Evolutionary conservation across 257 asterid species (phyloP).

Genomic region (Scutellaria barbata): DNA sequence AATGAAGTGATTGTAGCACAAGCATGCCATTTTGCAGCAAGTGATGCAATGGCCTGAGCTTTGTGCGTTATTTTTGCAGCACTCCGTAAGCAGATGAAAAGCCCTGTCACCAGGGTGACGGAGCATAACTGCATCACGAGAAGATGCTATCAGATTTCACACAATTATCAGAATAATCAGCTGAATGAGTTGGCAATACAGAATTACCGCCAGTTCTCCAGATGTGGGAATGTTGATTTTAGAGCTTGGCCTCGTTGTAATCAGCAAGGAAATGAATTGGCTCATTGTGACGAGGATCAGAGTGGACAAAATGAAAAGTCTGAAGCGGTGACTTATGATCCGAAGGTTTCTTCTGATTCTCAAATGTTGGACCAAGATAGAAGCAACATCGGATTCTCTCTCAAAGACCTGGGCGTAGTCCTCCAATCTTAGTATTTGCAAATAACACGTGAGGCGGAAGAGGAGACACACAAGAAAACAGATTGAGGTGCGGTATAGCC

Average conservation of each 20-base stretch:
- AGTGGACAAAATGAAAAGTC: conserved; percentile 69
- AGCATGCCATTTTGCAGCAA: conserved; percentile 94
- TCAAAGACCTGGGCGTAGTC: conserved; percentile 81
- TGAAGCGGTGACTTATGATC: conserved; percentile 84
- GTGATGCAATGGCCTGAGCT: conserved; percentile 72
- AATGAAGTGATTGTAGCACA: conserved; percentile 73
- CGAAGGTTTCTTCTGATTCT: conserved; percentile 81
- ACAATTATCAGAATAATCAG: background rate
- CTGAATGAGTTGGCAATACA: conserved; percentile 19
- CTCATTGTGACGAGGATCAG: conserved; percentile 75
- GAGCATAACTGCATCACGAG: conserved; percentile 70
- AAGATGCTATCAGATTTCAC: background rate
- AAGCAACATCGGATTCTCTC: conserved; percentile 66
- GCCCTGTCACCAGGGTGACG: conserved; percentile 77
- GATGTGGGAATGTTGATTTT: conserved; percentile 54
- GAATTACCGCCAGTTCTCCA: conserved; percentile 80
- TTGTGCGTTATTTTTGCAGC: conserved; percentile 95
- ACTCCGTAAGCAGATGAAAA: conserved; percentile 79
- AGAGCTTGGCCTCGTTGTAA: conserved; percentile 62
- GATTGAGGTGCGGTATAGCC: conserved; percentile 83
- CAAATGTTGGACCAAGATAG: conserved; percentile 79
- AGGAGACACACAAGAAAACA: conserved; percentile 83
- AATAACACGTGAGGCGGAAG: conserved; percentile 78
- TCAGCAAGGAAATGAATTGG: conserved; percentile 74
- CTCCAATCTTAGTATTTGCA: conserved; percentile 76